Conservation (phyloP, 495 filamentous ascomycete species). For the Penicillium goetzii region DNA sequence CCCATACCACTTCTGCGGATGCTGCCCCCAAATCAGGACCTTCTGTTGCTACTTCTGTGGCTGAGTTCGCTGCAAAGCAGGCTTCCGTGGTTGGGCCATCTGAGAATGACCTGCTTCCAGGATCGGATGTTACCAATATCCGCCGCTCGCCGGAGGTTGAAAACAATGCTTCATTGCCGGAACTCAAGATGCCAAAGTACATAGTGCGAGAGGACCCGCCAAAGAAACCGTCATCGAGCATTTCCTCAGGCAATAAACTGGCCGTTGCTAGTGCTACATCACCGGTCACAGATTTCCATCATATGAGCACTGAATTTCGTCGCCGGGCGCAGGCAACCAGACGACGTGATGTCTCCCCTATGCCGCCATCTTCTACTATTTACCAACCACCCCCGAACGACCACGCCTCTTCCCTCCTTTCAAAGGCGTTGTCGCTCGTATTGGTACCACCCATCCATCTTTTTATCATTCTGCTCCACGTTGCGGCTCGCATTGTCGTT, state of each 20-base stretch:
- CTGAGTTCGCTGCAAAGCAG: background rate
- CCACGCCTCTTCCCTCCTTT: constrained; percentile 68
- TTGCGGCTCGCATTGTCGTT: constrained; percentile 73
- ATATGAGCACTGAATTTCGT: constrained; percentile 54
- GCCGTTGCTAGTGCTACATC: constrained; percentile 12
- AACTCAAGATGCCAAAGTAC: constrained; percentile 5
- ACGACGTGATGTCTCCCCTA: constrained; percentile 67
- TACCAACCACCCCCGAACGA: constrained; percentile 56
- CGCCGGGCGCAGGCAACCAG: constrained; percentile 57
- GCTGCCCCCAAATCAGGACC: constrained; percentile 1
- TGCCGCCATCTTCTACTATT: constrained; percentile 68
- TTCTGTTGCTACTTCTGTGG: background rate
- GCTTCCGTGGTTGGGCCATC: background rate
- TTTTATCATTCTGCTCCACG: constrained; percentile 74
- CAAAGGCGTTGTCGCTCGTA: constrained; percentile 74
- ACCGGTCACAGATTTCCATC: constrained; percentile 49
- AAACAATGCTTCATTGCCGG: background rate
- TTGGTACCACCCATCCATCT: constrained; percentile 76
- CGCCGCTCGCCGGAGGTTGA: background rate
- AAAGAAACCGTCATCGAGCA: constrained; percentile 12
- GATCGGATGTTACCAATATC: background rate
- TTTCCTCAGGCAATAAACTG: constrained; percentile 4
- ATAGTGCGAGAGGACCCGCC: background rate
- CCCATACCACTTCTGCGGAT: constrained; percentile 35
- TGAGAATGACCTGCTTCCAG: no score